Evolutionary conservation across 805 yeast genomes (phyloP).

Genomic region (Teunomyces barrocoloradensis): DNA sequence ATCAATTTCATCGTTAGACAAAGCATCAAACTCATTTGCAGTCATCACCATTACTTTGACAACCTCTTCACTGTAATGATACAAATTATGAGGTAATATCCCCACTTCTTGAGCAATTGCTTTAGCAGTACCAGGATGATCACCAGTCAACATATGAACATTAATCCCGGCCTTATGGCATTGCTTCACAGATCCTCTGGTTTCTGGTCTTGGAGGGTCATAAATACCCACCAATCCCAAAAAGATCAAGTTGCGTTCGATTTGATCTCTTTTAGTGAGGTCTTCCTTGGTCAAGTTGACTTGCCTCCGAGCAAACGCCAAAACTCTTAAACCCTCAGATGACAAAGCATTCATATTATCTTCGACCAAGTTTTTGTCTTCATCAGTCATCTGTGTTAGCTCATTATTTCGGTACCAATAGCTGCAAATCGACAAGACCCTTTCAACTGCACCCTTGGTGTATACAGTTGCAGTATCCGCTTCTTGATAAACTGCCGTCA

Average conservation of each 20-base stretch:
- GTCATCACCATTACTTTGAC: slow-evolving; percentile 64
- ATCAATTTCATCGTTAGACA: slow-evolving; percentile 62
- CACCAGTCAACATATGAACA: slow-evolving; percentile 37
- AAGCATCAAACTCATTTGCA: slow-evolving; percentile 65
- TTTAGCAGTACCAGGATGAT: slow-evolving; percentile 33
- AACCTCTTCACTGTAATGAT: slow-evolving; percentile 33
- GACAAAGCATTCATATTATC: slow-evolving; percentile 26
- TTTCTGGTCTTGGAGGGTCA: slow-evolving; percentile 36
- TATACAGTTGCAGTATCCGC: slow-evolving; percentile 10
- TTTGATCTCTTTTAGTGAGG: slow-evolving; percentile 14
- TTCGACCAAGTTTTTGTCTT: slow-evolving; percentile 19
- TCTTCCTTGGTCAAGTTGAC: slow-evolving; percentile 12
- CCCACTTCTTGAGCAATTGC: slow-evolving; percentile 39
- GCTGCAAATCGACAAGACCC: slow-evolving; percentile 23
- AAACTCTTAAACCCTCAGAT: slow-evolving; percentile 29
- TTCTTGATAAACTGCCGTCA: slow-evolving; percentile 25
- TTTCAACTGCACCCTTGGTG: slow-evolving; percentile 36
- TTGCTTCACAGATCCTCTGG: slow-evolving; percentile 23
- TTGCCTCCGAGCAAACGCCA: slow-evolving; percentile 29
- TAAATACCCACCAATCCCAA: slow-evolving; percentile 33
- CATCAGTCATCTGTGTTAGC: slow-evolving; percentile 16
- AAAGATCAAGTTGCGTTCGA: slow-evolving; percentile 24
- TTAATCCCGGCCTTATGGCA: slow-evolving; percentile 35
- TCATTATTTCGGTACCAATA: slow-evolving; percentile 16
- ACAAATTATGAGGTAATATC: slow-evolving; percentile 40